These are phyloP conservation scores for Rhododendron ovatum DNA, from an alignment of 148 eudicot genomes.

Conservation along the genomic window DNA sequence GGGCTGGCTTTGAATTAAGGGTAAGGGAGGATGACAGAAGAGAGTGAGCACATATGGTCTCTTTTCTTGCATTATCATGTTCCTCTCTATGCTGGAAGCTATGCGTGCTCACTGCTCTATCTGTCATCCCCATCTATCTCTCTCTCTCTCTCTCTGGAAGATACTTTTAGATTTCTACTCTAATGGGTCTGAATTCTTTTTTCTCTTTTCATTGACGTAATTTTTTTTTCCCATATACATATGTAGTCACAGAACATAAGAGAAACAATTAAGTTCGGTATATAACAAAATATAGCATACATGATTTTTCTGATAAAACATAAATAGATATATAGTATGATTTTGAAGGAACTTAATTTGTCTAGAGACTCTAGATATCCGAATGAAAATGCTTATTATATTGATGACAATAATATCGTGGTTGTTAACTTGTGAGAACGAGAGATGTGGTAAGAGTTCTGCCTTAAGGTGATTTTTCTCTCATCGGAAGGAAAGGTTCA, in stretches of 20 bases:
- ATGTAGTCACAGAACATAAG: not conserved
- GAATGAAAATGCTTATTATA: not conserved
- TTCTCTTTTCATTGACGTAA: not conserved
- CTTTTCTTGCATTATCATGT: not conserved
- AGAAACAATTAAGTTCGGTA: not conserved
- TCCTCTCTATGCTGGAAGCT: not conserved
- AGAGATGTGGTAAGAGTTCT: no score
- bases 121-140: not conserved
- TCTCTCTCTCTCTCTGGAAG: not conserved
- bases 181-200: not conserved
- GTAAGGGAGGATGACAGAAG: slow-evolving; percentile 1
- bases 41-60: slow-evolving; percentile 2
- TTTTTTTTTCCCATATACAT: not conserved
- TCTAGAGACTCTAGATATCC: not conserved
- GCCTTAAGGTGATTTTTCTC: not conserved
- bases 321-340: not conserved
- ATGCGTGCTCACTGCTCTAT: not conserved
- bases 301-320: no score
- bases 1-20: not conserved
- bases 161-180: not conserved
- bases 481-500: not conserved
- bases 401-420: not conserved
- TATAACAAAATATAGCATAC: no score
- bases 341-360: not conserved
- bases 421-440: not conserved